Base-by-base conservation (phyloP, 495 filamentous ascomycete genomes). In the Aspergillus conjunctus region DNA sequence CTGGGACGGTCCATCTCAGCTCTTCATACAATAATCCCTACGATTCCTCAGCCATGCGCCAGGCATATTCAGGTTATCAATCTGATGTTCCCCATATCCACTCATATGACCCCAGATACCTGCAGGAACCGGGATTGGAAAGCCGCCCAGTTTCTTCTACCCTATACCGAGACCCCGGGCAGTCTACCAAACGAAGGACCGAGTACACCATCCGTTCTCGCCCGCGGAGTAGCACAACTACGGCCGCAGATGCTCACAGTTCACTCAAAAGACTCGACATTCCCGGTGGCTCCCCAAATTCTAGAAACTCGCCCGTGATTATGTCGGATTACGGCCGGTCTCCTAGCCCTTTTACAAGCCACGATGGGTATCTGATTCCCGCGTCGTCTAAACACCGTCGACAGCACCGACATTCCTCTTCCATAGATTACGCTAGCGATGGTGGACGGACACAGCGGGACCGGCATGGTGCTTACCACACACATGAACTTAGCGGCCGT, bases 391-490 rank as follows among this genome's bases (percentile, higher is more conserved):
- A 56, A 18, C 65, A 66, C 52, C 63, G 66, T 31, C 52, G 58
- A 14, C 65, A 65, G 10, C 76, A 76, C 48, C 74, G 61, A 37
- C 69, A 71, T 26, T 26, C 26, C n/a, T 55, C 73, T 8, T 64
- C 71, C 50, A 74, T 64, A 15, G 78, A 77, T 56, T 79, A 79
- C 60, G 64, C 73, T 1, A 79, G 76, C 53, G 78, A 79, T 51
- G 73, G 71, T 7, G 75, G 77, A 26, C 67, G 67, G 10, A 32
- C 66, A 30, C 63, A 60, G 11, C 54, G 59, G 8, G 58, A 64
- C 3, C 63, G 64, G 41, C 63, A 72, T 33, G 44, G 58, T 15
- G 64, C 52, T 1, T 70, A 77, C 55, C 75, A 57, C 4, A 63
- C 46, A 7, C 64, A 74, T 48, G 63, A 67, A 37, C 60, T 67